Evolutionary conservation across 306 rosid genomes (phyloP), one percentile per base, ranked within the genome.

Genomic region (Vigna mungo): DNA sequence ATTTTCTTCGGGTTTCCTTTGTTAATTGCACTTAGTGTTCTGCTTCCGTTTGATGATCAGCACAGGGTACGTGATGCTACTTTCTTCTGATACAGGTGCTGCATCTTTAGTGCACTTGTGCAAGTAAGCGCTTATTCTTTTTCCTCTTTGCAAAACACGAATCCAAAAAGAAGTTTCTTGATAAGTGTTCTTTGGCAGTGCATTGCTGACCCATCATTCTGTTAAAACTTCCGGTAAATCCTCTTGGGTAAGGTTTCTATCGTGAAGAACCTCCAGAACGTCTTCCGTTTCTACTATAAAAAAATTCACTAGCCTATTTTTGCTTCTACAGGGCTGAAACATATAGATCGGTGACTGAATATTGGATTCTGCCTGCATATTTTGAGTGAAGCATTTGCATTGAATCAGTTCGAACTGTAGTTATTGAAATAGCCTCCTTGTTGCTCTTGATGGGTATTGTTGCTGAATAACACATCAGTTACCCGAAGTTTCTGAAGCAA

Each of bases 1-100:
- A 88, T 86, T 96, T 96, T 88, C 96, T 90, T 90, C 87, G 88
- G 88, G 97, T 91, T 87, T 91, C 99, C 79, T 96, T 89, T 84
- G 99, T 92, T 81, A 96, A 96, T 86, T 87, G 96, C 90, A 96
- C 99, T 86, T 96, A 96, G 97, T 85, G 84, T 89, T 88, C 91
- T 72, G 85, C 73, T 85, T 77, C 75, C 75, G 76, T 80, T 86
- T 70, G 78, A 90, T 92, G 96, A 89, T 84, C 92, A 86, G 86
- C 90, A 87, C 92, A 78, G 82, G 88, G 84, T 88, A 84, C 80
- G 94, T 89, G 79, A 92, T 92, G 99, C 92, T 85, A 82, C 82
- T 84, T 87, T 78, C 81, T 86, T 84, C 83, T 92, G 84, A 91
- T 88, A 87, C 88, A 70, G 92, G 94, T 88, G 92, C 91, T 89